These are phyloP conservation scores for Tetrapisispora iriomotensis DNA, from an alignment of 805 yeast genomes.

Conservation along the genomic window DNA sequence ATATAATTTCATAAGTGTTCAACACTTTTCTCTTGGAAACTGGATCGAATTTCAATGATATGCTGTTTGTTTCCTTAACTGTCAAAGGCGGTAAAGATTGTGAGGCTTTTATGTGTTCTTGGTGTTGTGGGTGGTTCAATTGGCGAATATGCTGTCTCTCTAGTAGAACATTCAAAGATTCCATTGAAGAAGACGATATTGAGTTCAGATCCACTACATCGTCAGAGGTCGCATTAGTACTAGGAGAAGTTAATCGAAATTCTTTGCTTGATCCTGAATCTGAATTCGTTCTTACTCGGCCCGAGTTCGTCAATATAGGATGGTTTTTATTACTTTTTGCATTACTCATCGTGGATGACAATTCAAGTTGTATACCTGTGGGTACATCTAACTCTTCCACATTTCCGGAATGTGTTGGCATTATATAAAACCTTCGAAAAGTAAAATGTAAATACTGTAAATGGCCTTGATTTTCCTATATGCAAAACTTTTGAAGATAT, in stretches of 20 bases:
- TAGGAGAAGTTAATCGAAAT: background rate
- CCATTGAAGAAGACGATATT: constrained; percentile 21
- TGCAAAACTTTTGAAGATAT: too few relatives aligned
- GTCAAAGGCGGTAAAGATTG: constrained; percentile 8
- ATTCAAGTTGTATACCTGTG: constrained; percentile 15
- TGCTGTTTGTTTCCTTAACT: constrained; percentile 77
- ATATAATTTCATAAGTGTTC: constrained; percentile 80
- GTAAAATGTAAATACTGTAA: too few relatives aligned
- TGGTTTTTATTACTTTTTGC: background rate
- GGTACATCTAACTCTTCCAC: constrained; percentile 25
- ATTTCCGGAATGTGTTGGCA: background rate
- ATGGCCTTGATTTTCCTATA: too few relatives aligned
- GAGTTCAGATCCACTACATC: constrained; percentile 26
- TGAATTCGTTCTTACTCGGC: background rate
- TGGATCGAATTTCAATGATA: constrained; percentile 83
- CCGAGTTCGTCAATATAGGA: too few relatives aligned
- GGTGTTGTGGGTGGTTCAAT: constrained; percentile 35
- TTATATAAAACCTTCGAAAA: too few relatives aligned
- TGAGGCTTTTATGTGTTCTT: constrained; percentile 25
- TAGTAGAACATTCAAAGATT: constrained; percentile 29
- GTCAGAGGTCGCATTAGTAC: background rate
- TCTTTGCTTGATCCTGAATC: background rate
- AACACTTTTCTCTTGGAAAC: constrained; percentile 67
- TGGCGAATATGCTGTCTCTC: constrained; percentile 34
- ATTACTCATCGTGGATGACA: constrained; percentile 4